Percentiles rank a stretch among this genome's conserved stretches.
These are phyloP conservation scores for Acer negundo DNA, from an alignment of 345 rosid genomes.

Conservation along the genomic window DNA sequence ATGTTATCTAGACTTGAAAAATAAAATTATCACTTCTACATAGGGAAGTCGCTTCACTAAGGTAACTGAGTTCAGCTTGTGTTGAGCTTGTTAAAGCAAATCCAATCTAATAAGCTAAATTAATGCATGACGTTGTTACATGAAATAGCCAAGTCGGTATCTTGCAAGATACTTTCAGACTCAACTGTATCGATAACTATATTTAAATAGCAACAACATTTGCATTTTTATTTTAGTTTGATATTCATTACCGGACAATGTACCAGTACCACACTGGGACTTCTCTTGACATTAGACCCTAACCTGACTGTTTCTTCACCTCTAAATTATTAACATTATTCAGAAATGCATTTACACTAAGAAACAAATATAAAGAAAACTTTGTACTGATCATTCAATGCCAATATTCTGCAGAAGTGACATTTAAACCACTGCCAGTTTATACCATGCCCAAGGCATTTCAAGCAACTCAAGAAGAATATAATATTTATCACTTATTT, in stretches of 20 bases:
- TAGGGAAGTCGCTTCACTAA: not conserved
- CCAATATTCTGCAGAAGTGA: too few relatives aligned
- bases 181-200: not conserved
- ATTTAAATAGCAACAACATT: not conserved
- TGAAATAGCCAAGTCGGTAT: not conserved
- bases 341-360: too few relatives aligned
- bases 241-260: too few relatives aligned
- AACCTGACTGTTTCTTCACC: too few relatives aligned
- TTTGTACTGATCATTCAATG: too few relatives aligned
- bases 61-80: not conserved
- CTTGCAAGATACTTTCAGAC: not conserved
- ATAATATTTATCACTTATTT: not conserved
- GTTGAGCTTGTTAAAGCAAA: not conserved
- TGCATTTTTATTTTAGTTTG: too few relatives aligned
- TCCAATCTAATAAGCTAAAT: not conserved
- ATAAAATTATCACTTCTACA: not conserved
- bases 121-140: not conserved
- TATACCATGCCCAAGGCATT: not conserved
- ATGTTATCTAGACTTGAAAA: not conserved
- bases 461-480: not conserved
- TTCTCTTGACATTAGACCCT: too few relatives aligned
- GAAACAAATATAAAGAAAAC: too few relatives aligned
- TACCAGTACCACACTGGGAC: too few relatives aligned
- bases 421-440: conserved; percentile 5
- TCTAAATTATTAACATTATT: too few relatives aligned